Evolutionary conservation across 768 basidiomycete species (phyloP), one percentile per base, ranked within the genome.

Genomic region (Chiua virens): DNA sequence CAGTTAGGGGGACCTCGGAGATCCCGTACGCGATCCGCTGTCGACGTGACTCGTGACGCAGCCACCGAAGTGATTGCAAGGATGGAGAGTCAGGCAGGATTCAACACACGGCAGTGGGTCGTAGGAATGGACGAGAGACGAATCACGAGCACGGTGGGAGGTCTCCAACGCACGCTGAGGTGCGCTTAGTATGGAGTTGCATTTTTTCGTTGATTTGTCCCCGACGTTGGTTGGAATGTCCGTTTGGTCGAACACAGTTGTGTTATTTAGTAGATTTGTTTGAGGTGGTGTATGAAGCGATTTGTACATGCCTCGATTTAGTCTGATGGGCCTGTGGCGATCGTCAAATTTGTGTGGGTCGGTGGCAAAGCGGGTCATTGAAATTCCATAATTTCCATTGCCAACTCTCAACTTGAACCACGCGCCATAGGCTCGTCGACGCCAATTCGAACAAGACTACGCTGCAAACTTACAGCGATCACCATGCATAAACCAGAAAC

Each of bases 181-280:
- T 38, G 45, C 38, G 52, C 38, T 13, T 59, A 49, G 46, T 32
- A 5, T 9, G 27, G 9, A 11, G 10, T 23, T 14, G 18, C 4
- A 8, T 5, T 53, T 42, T 10, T 42, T 36, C 49, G n/a, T 63
- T 41, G 62, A 65, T 63, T 63, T 63, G 60, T 62, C 42, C 44
- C 23, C 17, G 32, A 36, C 34, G 11, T 28, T n/a, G 21, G 28
- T 22, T 0, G 18, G 20, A 15, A 22, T 27, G 9, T 27, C 9
- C 6, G 6, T 23, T 22, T 39, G 20, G 38, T 11, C 38, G 22
- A 40, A 40, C 27, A 27, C 2, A 8, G 6, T 8, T n/a, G n/a
- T n/a, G n/a, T n/a, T n/a, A n/a, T n/a, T n/a, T n/a, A n/a, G n/a
- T 52, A 36, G 55, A 43, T 57, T 57, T 56, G 55, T 56, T n/a